Conservation (phyloP, 2,329 filamentous ascomycete species). For the Aschersonia sp. region DNA sequence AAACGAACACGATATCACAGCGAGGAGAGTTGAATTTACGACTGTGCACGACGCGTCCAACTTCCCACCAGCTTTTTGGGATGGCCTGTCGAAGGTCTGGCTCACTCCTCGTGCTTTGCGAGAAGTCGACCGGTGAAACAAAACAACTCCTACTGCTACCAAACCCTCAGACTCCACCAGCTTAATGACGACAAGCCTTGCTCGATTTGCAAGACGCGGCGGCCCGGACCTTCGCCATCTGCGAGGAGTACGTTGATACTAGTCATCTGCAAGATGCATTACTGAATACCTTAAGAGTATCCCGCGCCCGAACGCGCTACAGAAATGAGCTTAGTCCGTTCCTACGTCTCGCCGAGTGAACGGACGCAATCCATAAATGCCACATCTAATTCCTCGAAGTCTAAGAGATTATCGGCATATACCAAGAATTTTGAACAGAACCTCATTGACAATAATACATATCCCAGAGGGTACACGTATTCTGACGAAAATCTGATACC, state of each 20-base stretch:
- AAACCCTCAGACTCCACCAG: background rate
- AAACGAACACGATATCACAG: too few relatives aligned
- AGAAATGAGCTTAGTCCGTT: background rate
- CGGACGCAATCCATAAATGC: background rate
- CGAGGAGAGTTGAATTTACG: too few relatives aligned
- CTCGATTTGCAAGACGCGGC: background rate
- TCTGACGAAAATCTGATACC: background rate
- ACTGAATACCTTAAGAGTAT: background rate
- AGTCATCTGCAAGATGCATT: background rate
- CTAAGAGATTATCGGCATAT: background rate
- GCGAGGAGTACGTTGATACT: background rate
- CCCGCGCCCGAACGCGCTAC: background rate
- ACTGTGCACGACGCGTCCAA: background rate
- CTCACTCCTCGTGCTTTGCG: background rate
- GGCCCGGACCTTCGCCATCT: background rate
- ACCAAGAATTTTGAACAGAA: background rate
- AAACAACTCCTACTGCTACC: background rate
- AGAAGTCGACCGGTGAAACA: background rate
- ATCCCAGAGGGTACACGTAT: background rate
- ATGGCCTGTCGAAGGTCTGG: background rate
- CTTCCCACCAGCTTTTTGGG: background rate
- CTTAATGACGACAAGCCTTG: background rate
- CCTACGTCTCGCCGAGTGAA: background rate
- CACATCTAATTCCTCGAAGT: background rate
- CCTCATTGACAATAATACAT: background rate